Base-by-base conservation (phyloP, 2,329 filamentous ascomycete species). In the Cladosporium austrohemisphaericum region DNA sequence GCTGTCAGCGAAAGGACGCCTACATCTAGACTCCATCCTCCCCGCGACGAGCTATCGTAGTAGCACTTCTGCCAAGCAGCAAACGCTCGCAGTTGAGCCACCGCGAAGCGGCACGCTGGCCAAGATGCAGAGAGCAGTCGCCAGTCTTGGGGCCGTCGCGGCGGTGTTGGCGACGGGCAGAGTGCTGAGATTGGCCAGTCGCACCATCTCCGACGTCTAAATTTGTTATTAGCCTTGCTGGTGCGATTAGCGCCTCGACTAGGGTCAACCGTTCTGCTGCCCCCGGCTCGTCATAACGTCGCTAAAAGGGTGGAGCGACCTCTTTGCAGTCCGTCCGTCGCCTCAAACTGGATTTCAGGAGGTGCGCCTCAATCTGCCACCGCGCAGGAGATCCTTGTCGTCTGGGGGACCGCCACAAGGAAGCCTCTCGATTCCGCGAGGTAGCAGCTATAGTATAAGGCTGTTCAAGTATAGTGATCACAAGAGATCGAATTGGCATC, bases 361-460 rank as follows among this genome's bases (percentile, higher is more conserved):
- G 43, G 43, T 23, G 43, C 31, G 33, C 33, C 18, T 36, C n/a
- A 7, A 36, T 36, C 29, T 36, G n/a, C 18, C 23, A 11, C 32
- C 16, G 28, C 16, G 40, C 43, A 9, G 16, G 8, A 8, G 33
- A 36, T 20, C 33, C 35, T 25, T 47, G 33, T 47, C 19, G 33
- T 47, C 44, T 47, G 44, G 44, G 44, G 33, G 44, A 47, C 23
- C 25, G 44, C 44, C 44, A 28, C 33, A 28, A 22, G 25, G n/a
- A n/a, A n/a, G 33, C 16, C 11, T 20, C 16, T 20, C 29, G 29
- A n/a, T 13, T 31, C 11, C 5, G 5, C 29, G 11, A 5, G n/a
- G n/a, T 31, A 31, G 7, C 9, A 35, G 14, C 16, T 13, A 25
- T 9, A 5, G 11, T 25, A 29, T 38, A 31, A 46, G 43, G 16